phyloP scores from a whole-genome alignment of 106 monocot genomes.

The Chionographis japonica region DNA sequence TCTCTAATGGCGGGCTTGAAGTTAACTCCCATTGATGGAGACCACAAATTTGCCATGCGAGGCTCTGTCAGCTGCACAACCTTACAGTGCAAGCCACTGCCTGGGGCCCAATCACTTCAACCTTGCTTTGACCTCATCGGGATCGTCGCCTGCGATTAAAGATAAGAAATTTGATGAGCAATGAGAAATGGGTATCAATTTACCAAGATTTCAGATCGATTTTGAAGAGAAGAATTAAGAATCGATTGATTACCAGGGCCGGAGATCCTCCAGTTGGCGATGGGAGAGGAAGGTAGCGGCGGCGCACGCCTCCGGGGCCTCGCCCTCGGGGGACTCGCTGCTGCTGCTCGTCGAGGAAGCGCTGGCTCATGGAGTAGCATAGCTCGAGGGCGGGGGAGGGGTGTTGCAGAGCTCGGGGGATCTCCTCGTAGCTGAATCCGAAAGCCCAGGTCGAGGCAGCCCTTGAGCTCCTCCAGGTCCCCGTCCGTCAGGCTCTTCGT shows the following conservation, averaged over 20 bases:
- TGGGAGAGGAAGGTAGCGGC: neutral
- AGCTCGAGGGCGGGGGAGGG: slow-evolving; percentile 49
- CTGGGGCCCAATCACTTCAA: slow-evolving; percentile 35
- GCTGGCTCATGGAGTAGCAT: slow-evolving; percentile 52
- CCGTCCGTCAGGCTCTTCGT: slow-evolving; percentile 52
- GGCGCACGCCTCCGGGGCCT: neutral
- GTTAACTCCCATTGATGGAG: too few species aligned
- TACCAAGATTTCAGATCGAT: neutral
- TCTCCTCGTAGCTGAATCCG: slow-evolving; percentile 55
- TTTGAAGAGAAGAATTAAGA: neutral
- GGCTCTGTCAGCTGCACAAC: slow-evolving; percentile 10
- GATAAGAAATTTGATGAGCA: neutral
- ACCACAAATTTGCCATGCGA: too few species aligned
- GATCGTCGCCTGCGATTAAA: slow-evolving; percentile 19
- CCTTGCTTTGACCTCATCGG: slow-evolving; percentile 34
- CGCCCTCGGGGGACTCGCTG: neutral
- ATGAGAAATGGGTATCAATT: neutral
- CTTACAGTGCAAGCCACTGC: slow-evolving; percentile 29
- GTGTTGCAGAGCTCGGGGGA: slow-evolving; percentile 55
- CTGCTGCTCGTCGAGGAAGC: slow-evolving; percentile 32
- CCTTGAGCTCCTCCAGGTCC: slow-evolving; percentile 55
- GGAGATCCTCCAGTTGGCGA: slow-evolving; percentile 53
- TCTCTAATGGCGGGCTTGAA: too few species aligned
- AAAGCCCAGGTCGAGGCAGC: slow-evolving; percentile 57
- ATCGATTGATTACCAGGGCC: slow-evolving; percentile 30